These are phyloP conservation scores for Senecio squalidus DNA, from an alignment of 140 eudicot genomes.

Conservation along the genomic window DNA sequence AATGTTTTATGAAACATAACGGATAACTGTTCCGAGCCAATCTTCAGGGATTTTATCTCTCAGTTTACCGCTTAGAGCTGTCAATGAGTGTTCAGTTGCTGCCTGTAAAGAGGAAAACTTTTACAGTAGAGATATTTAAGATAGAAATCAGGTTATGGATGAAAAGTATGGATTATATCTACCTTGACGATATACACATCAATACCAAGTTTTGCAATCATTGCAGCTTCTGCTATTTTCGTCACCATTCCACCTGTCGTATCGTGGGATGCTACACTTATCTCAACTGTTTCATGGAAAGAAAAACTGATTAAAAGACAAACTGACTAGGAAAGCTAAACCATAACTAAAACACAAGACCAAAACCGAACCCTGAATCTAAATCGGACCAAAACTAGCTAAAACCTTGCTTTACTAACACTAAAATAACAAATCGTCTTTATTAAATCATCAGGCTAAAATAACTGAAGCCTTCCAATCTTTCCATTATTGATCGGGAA, in stretches of 20 bases:
- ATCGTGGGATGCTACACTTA: constrained; percentile 90
- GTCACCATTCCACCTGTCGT: constrained; percentile 97
- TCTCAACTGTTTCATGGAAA: constrained; percentile 51
- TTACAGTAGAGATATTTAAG: background rate
- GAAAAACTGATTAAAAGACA: background rate
- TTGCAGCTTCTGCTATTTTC: constrained; percentile 89
- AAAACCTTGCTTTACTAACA: background rate
- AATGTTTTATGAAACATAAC: constrained; percentile 38
- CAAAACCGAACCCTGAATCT: background rate
- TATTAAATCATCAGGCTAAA: too few species aligned
- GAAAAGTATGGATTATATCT: background rate
- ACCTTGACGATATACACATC: constrained; percentile 92
- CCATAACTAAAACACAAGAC: background rate
- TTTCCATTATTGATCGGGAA: too few species aligned
- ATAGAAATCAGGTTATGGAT: background rate
- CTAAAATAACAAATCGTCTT: too few species aligned
- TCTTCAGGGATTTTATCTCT: constrained; percentile 60
- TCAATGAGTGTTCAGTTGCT: constrained; percentile 65
- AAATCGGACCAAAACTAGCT: background rate
- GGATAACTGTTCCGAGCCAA: constrained; percentile 89
- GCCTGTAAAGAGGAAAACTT: constrained; percentile 42
- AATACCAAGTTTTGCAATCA: constrained; percentile 86
- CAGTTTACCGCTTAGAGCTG: constrained; percentile 63
- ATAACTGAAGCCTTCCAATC: too few species aligned
- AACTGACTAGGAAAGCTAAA: background rate